A percentile compares a stretch with the other conserved stretches of the same genome.
phyloP scores from a whole-genome alignment of 2,329 filamentous ascomycete genomes.

The Penicillium capsulatum region DNA sequence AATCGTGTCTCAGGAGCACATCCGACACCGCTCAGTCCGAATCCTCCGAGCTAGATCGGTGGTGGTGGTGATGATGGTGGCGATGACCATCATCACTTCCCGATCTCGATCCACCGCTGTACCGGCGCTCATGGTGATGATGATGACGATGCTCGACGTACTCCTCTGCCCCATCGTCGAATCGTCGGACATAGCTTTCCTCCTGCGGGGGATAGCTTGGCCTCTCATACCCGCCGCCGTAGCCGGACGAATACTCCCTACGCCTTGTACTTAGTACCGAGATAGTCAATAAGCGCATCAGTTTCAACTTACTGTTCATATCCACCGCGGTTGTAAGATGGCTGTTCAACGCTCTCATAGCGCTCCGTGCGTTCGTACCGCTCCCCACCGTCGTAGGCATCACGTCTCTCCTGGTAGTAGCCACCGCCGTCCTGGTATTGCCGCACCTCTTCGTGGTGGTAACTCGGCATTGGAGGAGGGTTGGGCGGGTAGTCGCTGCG shows the following conservation, averaged over 20 bases:
- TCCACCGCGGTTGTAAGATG: slow-evolving; percentile 1
- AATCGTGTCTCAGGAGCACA: background rate
- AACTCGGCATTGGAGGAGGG: slow-evolving; percentile 10
- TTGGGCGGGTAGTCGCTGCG: slow-evolving; percentile 8
- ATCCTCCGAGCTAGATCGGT: slow-evolving; percentile 16
- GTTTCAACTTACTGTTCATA: slow-evolving; percentile 23
- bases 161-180: slow-evolving; percentile 17
- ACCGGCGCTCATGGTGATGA: slow-evolving; percentile 21
- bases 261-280: slow-evolving; percentile 2
- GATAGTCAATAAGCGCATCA: slow-evolving; percentile 7
- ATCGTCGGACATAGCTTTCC: slow-evolving; percentile 18
- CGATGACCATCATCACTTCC: slow-evolving; percentile 18
- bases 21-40: slow-evolving; percentile 13
- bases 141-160: slow-evolving; percentile 21
- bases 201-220: slow-evolving; percentile 11
- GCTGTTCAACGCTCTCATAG: no score
- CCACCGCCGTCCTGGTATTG: slow-evolving; percentile 10
- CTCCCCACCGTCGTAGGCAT: slow-evolving; percentile 1
- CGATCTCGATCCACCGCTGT: slow-evolving; percentile 20
- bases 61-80: slow-evolving; percentile 14
- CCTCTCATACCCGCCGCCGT: slow-evolving; percentile 16
- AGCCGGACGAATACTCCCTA: slow-evolving; percentile 21
- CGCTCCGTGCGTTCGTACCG: no score
- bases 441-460: slow-evolving; percentile 16
- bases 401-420: slow-evolving; percentile 18